Evolutionary conservation across 2,329 filamentous ascomycete species (phyloP), one percentile per base, ranked within the genome.

Genomic region (Neofusicoccum sp.): DNA sequence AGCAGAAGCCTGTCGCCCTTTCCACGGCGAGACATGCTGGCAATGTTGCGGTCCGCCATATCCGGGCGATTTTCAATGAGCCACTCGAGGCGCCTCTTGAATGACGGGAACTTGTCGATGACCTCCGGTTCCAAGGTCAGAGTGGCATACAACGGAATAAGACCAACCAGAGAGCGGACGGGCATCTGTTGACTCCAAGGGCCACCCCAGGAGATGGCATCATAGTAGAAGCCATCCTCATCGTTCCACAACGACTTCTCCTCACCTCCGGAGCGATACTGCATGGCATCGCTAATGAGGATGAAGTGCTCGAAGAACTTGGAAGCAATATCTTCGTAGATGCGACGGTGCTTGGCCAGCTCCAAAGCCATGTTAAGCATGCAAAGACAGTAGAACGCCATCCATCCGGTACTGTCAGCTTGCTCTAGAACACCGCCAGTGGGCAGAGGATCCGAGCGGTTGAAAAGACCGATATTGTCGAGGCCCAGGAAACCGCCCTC

Each of bases 271-370:
- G 82, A 68, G 78, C 91, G 68, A 82, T 85, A 76, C 83, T 89
- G 82, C 93, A 98, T 97, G 61, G 93, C 95, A 78, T 98, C 95
- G 71, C 91, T 96, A 75, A 98, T 98, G 75, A 97, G 88, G 71
- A 98, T 90, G 77, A 98, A 98, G 71, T 98, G 95, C 79, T 98
- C 95, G 70, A 98, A 98, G 81, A 98, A 98, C 77, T 98, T 98
- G 54, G 92, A 96, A 1, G 93, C 93, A 79, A 98, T 88, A 71
- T 98, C 93, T 79, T 98, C 93, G 74, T 98, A 98, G 61, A 89
- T 96, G 41, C 93, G 88, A 47, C 95, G 88, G 74, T 97, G 91
- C 79, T 98, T 98, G 62, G 93, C 93, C 66, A 98, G 83, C 78
- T 98, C 95, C 11, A 98, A 84, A 12, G 93, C 88, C 70, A 98